Base-by-base conservation (phyloP, 495 filamentous ascomycete species). In the Penicillium psychrofluorescens region DNA sequence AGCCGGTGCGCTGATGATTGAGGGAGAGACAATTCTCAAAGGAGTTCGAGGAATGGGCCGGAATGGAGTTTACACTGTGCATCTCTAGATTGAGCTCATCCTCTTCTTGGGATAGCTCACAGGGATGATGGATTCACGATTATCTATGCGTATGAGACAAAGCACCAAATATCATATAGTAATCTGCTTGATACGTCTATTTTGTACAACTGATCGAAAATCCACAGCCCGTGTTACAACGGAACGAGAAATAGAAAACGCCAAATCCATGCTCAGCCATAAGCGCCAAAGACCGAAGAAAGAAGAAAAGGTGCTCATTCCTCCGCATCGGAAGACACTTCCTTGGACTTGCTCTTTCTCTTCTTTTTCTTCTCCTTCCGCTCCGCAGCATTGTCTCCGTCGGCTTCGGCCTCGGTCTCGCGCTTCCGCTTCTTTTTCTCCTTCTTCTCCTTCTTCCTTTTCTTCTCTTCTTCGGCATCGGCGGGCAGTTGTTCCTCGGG, bases 401-500 rank as follows among this genome's bases (percentile, higher is more conserved):
- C 57, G 38, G 33, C 56, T 13, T 67, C 63, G 34, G 50, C 52
- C 43, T 70, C 69, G n/a, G 61, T 48, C 12, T 73, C 67, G 48
- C 62, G 64, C 54, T 69, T 65, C 28, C 63, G 64, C 59, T 68
- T 67, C 54, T 60, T 64, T 54, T 66, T 66, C 43, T 62, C 55
- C 41, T 58, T 60, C 44, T 62, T 59, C 33, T 63, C 61, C 42
- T 63, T 65, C 56, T 67, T 80, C 67, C 76, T 79, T 51, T 76
- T 70, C 41, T 22, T 22, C 22, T 22, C 22, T 22, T 68, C 68
- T 41, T 71, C 76, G 36, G 71, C 68, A 40, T 71, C 65, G 35
- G 47, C 65, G 13, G 67, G 72, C 1, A 58, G 68, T 14, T 70
- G 66, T 58, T 97, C 92, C 53, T 84, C 77, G 8, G 92, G 92